Percentiles rank a stretch among this genome's conserved stretches.
phyloP scores from a whole-genome alignment of 192 early-diverging fungal species.

The Anaeromyces robustus region DNA sequence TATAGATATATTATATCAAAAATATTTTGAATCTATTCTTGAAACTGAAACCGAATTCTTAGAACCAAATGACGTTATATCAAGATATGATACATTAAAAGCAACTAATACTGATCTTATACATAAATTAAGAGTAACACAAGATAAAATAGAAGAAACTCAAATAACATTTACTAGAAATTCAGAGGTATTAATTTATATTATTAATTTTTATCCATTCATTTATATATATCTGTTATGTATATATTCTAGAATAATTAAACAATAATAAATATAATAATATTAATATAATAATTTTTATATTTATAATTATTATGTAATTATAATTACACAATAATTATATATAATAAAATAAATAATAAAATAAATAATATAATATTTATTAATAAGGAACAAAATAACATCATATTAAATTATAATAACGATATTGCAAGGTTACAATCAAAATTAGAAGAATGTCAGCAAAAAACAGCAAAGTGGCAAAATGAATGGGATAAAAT shows the following conservation, averaged over 20 bases:
- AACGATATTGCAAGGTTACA: constrained; percentile 45
- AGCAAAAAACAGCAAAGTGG: constrained; percentile 22
- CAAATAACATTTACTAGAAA: constrained; percentile 22
- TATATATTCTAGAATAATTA: background rate
- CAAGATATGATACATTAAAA: constrained; percentile 41
- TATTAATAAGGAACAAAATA: constrained; percentile 33
- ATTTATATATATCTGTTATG: too few relatives aligned
- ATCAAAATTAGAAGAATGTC: constrained; percentile 26
- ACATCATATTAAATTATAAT: constrained; percentile 40
- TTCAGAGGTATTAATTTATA: constrained; percentile 18
- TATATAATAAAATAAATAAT: too few relatives aligned
- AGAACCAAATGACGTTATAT: constrained; percentile 42
- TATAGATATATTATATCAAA: constrained; percentile 30
- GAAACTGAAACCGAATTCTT: constrained; percentile 39
- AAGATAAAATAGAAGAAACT: constrained; percentile 34
- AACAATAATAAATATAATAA: background rate
- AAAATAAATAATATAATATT: background rate
- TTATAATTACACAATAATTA: too few relatives aligned
- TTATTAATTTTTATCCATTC: too few relatives aligned
- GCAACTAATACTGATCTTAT: constrained; percentile 41
- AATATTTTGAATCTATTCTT: constrained; percentile 33
- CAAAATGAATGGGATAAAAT: constrained; percentile 34
- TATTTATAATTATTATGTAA: too few relatives aligned
- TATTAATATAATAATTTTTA: background rate
- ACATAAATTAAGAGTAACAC: constrained; percentile 33